phyloP scores from a whole-genome alignment of 352 stramenopile genomes.

The Phytophthora palmivora region DNA sequence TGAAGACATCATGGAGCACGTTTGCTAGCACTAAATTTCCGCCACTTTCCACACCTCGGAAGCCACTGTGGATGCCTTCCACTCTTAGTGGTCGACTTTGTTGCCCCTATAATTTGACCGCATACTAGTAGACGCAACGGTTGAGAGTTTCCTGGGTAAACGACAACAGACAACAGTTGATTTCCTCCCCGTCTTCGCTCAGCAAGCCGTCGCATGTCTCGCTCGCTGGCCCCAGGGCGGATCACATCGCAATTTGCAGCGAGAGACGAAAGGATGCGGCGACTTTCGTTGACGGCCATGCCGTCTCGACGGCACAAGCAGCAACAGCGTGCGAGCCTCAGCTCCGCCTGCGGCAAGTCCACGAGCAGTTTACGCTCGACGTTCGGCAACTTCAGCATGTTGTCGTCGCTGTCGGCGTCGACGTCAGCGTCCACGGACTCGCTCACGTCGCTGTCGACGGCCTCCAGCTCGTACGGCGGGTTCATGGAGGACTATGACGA shows the following conservation, averaged over 20 bases:
- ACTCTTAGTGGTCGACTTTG: too few species aligned
- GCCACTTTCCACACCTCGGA: constrained; percentile 8
- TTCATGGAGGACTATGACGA: constrained; percentile 49
- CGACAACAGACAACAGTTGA: constrained; percentile 15
- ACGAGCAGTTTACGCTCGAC: constrained; percentile 38
- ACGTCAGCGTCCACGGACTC: constrained; percentile 38
- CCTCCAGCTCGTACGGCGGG: constrained; percentile 61
- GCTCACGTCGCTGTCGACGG: constrained; percentile 45
- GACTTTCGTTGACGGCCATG: constrained; percentile 46
- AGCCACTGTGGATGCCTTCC: constrained; percentile 14
- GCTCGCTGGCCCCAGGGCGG: not conserved
- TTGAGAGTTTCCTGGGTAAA: constrained; percentile 5
- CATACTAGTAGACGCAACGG: constrained; percentile 6
- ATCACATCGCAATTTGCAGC: constrained; percentile 42
- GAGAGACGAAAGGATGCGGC: constrained; percentile 25
- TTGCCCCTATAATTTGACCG: too few species aligned
- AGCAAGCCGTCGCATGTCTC: constrained; percentile 15
- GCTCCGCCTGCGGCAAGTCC: constrained; percentile 21
- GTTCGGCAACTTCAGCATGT: constrained; percentile 44
- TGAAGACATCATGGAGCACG: not conserved
- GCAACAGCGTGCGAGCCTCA: constrained; percentile 30
- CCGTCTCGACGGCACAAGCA: constrained; percentile 33
- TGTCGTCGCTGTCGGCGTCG: constrained; percentile 33
- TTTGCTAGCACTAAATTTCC: not conserved
- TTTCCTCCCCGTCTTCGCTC: constrained; percentile 28